Evolutionary conservation across 2,329 filamentous ascomycete species (phyloP).

Genomic region (Diaporthe destruens): DNA sequence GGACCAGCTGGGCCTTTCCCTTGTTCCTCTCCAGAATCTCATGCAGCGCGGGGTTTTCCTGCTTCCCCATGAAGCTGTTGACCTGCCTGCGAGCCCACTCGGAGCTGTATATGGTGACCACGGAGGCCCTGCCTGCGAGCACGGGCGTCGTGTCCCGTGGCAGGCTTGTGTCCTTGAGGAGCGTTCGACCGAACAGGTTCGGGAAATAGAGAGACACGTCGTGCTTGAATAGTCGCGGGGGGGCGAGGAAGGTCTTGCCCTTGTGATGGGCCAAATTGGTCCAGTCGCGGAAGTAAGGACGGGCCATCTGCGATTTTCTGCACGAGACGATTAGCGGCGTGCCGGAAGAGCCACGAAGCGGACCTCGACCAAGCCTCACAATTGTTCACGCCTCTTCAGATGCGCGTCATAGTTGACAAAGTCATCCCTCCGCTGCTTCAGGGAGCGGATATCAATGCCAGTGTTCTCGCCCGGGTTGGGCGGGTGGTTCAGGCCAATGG

Average conservation of each 20-base stretch:
- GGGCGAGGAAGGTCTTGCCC: constrained; percentile 92
- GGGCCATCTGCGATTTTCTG: constrained; percentile 80
- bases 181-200: constrained; percentile 85
- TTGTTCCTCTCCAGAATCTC: constrained; percentile 67
- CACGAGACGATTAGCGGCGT: constrained; percentile 14
- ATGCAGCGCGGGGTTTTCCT: constrained; percentile 77
- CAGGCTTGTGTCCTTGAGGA: constrained; percentile 66
- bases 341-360: not conserved
- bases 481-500: constrained; percentile 83
- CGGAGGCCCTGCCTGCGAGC: constrained; percentile 78
- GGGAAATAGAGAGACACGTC: constrained; percentile 92
- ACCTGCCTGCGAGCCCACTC: constrained; percentile 89
- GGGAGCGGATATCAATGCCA: constrained; percentile 76
- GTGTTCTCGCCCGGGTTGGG: constrained; percentile 85
- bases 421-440: constrained; percentile 79
- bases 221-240: constrained; percentile 84
- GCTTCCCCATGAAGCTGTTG: constrained; percentile 75
- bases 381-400: constrained; percentile 77
- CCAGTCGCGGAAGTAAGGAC: constrained; percentile 97
- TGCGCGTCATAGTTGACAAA: constrained; percentile 90
- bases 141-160: constrained; percentile 79
- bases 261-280: constrained; percentile 83
- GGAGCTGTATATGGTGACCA: constrained; percentile 86
- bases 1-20: constrained; percentile 78
- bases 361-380: constrained; percentile 65